Evolutionary conservation across 75 land plant genomes (phyloP).

Genomic region (Adiantum capillusveneris): DNA sequence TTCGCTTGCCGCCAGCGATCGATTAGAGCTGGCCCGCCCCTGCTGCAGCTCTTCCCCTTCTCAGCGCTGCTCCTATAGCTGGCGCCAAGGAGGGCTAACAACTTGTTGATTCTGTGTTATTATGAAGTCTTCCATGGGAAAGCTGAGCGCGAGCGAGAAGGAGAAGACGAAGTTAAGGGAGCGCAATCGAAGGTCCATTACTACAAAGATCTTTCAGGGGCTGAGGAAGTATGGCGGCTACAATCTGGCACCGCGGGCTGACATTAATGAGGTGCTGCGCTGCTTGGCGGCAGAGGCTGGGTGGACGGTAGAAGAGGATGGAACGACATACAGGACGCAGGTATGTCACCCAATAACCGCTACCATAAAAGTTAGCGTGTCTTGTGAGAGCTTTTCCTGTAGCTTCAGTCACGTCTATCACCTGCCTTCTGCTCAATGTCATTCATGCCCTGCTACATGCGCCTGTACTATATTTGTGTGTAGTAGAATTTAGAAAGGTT

Average conservation of each 20-base stretch:
- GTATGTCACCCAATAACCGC: too few species aligned
- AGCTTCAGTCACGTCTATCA: too few species aligned
- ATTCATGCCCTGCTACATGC: too few species aligned
- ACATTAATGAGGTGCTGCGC: constrained; percentile 62
- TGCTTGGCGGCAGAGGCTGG: constrained; percentile 55
- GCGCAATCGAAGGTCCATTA: constrained; percentile 47
- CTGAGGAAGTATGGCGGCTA: constrained; percentile 57
- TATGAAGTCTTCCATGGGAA: neutral
- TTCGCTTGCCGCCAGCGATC: too few species aligned
- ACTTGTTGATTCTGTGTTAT: neutral
- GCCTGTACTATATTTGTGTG: too few species aligned
- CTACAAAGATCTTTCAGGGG: constrained; percentile 53
- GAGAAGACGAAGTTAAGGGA: constrained; percentile 68
- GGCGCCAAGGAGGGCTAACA: neutral
- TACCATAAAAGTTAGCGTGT: too few species aligned
- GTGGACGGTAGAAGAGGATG: constrained; percentile 56
- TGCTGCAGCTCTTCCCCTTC: neutral
- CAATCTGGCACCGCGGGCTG: constrained; percentile 52
- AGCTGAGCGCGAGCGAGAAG: constrained; percentile 39
- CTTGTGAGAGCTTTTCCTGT: too few species aligned
- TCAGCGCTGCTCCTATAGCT: neutral
- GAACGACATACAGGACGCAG: constrained; percentile 46
- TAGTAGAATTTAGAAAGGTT: too few species aligned
- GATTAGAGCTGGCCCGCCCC: neutral
- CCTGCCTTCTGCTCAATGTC: too few species aligned